A percentile compares a stretch with the other conserved stretches of the same genome.
Evolutionary conservation across 169 alveolate species (phyloP).

Genomic region (Cytauxzoon felis): DNA sequence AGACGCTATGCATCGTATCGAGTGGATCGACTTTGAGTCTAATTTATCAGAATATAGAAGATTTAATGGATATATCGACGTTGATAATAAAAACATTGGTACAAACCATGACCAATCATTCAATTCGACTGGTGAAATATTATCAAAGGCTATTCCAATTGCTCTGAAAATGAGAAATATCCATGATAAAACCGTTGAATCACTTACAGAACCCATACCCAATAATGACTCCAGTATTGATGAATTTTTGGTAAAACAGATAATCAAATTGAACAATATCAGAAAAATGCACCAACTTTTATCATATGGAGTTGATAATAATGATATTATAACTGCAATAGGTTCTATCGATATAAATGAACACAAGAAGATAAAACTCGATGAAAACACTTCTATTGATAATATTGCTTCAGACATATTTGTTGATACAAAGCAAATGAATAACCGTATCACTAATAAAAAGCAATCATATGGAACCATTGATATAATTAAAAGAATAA

Average conservation of each 20-base stretch:
- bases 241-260: not conserved
- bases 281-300: slow-evolving; percentile 11
- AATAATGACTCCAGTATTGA: not conserved
- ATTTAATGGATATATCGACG: not conserved
- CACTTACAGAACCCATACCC: slow-evolving; percentile 35
- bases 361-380: not conserved
- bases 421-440: too few relatives aligned
- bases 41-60: slow-evolving; percentile 11
- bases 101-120: not conserved
- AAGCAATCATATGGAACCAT: not conserved
- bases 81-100: not conserved
- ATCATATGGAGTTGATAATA: not conserved
- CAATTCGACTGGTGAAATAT: not conserved
- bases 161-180: slow-evolving; percentile 5
- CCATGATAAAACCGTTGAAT: slow-evolving; percentile 15
- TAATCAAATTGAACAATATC: slow-evolving; percentile 7
- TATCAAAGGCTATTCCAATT: not conserved
- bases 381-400: not conserved
- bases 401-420: not conserved
- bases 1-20: slow-evolving; percentile 8
- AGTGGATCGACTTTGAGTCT: slow-evolving; percentile 28
- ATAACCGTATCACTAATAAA: not conserved
- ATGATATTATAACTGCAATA: not conserved
- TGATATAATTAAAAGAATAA: slow-evolving; percentile 30
- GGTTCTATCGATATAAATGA: not conserved